These are phyloP conservation scores for Alternaria burnsii DNA, from an alignment of 2,329 filamentous ascomycete species.

Conservation along the genomic window DNA sequence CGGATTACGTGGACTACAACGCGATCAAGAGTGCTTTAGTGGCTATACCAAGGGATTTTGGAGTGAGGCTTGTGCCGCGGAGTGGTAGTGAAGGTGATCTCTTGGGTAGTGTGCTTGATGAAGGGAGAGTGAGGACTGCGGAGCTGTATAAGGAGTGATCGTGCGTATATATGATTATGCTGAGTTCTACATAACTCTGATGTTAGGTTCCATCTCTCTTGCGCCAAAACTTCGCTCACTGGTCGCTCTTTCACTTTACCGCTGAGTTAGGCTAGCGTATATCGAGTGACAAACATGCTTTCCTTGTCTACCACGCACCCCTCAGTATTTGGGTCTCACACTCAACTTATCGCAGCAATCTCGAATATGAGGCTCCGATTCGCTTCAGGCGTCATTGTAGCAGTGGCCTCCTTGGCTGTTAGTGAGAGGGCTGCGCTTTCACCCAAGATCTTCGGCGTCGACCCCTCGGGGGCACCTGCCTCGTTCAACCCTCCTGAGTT, in stretches of 20 bases:
- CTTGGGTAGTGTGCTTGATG: constrained; percentile 47
- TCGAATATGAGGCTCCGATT: not conserved
- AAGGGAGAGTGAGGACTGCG: constrained; percentile 57
- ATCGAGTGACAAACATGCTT: not conserved
- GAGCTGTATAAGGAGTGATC: constrained; percentile 56
- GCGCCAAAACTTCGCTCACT: not conserved
- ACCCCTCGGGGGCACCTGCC: not conserved
- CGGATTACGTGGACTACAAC: constrained; percentile 70
- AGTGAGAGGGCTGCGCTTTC: not conserved
- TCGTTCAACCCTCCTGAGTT: not conserved
- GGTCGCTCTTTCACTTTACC: not conserved
- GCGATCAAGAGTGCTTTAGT: constrained; percentile 67
- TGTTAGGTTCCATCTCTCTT: not conserved
- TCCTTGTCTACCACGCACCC: not conserved
- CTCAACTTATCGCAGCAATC: not conserved
- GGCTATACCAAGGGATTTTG: constrained; percentile 67
- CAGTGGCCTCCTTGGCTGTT: not conserved
- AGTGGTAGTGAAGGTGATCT: constrained; percentile 40
- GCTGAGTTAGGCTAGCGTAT: not conserved
- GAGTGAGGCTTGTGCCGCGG: constrained; percentile 64
- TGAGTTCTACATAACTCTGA: not conserved
- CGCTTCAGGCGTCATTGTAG: not conserved
- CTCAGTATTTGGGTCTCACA: not conserved
- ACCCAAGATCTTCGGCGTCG: not conserved
- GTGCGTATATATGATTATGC: not conserved